Conservation (phyloP, 1,284 basidiomycete genomes). For the Melampsora medusae region DNA sequence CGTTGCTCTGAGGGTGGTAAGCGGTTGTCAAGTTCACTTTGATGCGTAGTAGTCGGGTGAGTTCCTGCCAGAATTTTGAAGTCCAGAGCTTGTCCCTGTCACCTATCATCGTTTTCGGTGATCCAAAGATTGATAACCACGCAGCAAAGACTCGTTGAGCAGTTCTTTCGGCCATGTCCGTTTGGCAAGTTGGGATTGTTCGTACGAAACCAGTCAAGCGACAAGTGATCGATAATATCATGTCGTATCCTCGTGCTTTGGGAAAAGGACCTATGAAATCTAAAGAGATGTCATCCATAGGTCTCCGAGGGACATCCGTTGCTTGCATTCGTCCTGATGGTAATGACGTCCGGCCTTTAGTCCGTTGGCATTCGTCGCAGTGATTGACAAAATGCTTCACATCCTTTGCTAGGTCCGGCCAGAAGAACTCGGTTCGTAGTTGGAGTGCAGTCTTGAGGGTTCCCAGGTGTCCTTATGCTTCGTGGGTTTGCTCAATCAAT, state of each 20-base stretch:
- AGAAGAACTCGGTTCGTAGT: background rate
- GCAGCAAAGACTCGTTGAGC: background rate
- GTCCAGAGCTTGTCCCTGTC: constrained; percentile 6
- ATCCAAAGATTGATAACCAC: background rate
- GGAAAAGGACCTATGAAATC: background rate
- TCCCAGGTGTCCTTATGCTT: background rate
- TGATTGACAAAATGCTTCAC: background rate
- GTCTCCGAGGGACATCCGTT: background rate
- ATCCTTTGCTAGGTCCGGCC: background rate
- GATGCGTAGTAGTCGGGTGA: background rate
- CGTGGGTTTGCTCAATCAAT: background rate
- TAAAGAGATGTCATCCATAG: background rate
- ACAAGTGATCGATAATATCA: background rate
- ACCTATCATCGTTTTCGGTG: background rate
- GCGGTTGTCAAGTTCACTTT: constrained; percentile 44
- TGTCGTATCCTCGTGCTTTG: background rate
- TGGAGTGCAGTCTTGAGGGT: background rate
- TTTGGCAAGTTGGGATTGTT: background rate
- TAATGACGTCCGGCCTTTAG: background rate
- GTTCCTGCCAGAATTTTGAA: background rate
- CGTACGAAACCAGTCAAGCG: background rate
- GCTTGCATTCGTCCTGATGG: background rate
- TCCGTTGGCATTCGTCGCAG: background rate
- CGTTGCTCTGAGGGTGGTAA: constrained; percentile 51
- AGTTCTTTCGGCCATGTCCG: background rate